These are phyloP conservation scores for Cryphonectria japonica DNA, from an alignment of 2,329 filamentous ascomycete genomes.

Conservation along the genomic window DNA sequence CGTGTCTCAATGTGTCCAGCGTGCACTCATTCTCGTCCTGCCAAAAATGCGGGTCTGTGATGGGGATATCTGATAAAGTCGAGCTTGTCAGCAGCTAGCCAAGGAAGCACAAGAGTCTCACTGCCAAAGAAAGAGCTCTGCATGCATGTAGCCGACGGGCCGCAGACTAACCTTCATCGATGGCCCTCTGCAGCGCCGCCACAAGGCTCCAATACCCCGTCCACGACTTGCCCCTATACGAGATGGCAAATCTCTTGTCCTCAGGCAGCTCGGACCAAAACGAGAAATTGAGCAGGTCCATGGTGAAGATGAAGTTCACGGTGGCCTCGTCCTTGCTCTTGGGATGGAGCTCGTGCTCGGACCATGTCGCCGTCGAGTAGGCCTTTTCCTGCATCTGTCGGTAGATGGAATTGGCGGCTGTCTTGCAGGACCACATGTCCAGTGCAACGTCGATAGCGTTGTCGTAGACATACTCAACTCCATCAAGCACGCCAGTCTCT, in stretches of 20 bases:
- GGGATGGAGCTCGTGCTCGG: conserved; percentile 86
- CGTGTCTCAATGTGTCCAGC: conserved; percentile 70
- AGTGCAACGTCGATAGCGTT: conserved; percentile 92
- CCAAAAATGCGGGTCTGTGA: conserved; percentile 90
- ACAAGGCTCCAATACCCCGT: conserved; percentile 96
- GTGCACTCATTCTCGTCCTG: conserved; percentile 75
- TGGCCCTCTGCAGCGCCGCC: conserved; percentile 79
- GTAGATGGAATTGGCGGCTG: conserved; percentile 79
- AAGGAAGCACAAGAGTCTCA: conserved; percentile 27
- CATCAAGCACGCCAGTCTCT: conserved; percentile 80
- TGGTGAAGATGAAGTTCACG: conserved; percentile 92
- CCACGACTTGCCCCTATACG: conserved; percentile 81
- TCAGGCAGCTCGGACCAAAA: conserved; percentile 84
- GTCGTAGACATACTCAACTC: conserved; percentile 85
- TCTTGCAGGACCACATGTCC: conserved; percentile 80
- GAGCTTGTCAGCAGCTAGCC: conserved; percentile 17
- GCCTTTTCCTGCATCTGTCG: conserved; percentile 79
- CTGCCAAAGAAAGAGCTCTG: not conserved
- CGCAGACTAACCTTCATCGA: conserved; percentile 73
- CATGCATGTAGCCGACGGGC: not conserved
- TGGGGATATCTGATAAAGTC: conserved; percentile 68
- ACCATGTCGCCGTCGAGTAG: conserved; percentile 87
- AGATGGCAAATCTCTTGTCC: conserved; percentile 77
- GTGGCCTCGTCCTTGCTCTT: conserved; percentile 78
- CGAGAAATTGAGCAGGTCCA: conserved; percentile 96